Evolutionary conservation across 1,139 yeast species (phyloP).

Genomic region (Geotrichum europaeum): DNA sequence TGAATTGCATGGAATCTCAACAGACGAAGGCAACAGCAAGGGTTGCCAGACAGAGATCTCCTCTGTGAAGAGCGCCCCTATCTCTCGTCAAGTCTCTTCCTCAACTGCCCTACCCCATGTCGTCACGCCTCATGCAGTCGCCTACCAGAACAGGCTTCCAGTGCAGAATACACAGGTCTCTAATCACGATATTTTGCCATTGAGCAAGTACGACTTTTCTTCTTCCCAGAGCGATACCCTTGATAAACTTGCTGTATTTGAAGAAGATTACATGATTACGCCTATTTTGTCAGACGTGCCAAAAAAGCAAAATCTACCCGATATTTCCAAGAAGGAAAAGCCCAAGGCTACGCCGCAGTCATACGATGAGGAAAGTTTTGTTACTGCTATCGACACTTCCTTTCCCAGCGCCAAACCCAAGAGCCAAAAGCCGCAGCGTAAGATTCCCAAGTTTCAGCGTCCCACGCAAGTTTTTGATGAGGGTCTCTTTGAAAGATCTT

Average conservation of each 20-base stretch:
- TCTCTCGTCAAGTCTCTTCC: neutral
- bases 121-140: neutral
- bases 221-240: neutral
- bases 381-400: neutral
- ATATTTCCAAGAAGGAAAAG: neutral
- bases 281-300: neutral
- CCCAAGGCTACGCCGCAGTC: neutral
- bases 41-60: constrained; percentile 14
- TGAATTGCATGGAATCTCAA: constrained; percentile 10
- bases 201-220: neutral
- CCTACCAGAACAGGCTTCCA: neutral
- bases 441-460: neutral
- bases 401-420: neutral
- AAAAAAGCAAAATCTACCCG: neutral
- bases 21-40: constrained; percentile 17
- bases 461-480: constrained; percentile 7
- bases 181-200: neutral
- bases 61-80: neutral
- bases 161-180: neutral
- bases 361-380: constrained; percentile 2
- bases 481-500: constrained; percentile 8
- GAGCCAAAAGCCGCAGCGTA: neutral
- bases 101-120: neutral
- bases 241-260: neutral
- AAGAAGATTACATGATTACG: neutral